Base-by-base conservation (phyloP, 768 basidiomycete genomes). In the Fomitopsis serialis region DNA sequence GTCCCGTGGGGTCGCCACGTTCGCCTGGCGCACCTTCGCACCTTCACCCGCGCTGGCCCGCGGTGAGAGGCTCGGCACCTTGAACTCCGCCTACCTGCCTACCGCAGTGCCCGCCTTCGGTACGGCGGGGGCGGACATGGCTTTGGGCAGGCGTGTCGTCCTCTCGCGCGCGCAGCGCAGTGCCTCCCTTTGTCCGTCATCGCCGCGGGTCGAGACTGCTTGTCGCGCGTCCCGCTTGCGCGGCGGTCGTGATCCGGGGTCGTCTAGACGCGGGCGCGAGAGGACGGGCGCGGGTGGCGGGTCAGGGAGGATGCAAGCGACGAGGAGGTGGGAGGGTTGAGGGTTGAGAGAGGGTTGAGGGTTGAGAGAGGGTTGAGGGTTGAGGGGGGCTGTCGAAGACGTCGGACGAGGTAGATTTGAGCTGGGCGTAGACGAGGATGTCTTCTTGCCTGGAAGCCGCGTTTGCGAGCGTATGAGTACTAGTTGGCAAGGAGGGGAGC, bases 201-300 rank as follows among this genome's bases (percentile, higher is more conserved):
- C 15, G 52, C 54, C 11, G 40, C 48, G 15, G 55, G 32, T 50
- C 42, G 45, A 5, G 27, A 50, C 35, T 58, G 56, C 27, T 68
- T 69, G 60, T 34, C 52, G 62, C 2, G 58, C 24, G 34, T 66
- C 64, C 37, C 59, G 54, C 21, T 58, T 60, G 43, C 63, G 60
- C 43, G 87, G 87, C 25, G 76, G 73, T 17, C 89, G 85, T 9
- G 89, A 89, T 5, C 82, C 88, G 0, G 87, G 89, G 55, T 91
- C 89, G 56, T 91, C 89, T 0, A 89, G 89, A 34, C 89, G 74
- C 3, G 84, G 85, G 0, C 72, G 63, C 6, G 78, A 72, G 24
- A 55, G 50, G 10, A 74, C 66, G 15, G 67, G 61, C 32, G 66
- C 56, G 6, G 61, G 61, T 1, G 71, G 73, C 44, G 76, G 71